Percentiles rank a stretch among this genome's conserved stretches.
These are phyloP conservation scores for Cyamopsis tetragonoloba DNA, from an alignment of 306 rosid genomes.

Conservation along the genomic window DNA sequence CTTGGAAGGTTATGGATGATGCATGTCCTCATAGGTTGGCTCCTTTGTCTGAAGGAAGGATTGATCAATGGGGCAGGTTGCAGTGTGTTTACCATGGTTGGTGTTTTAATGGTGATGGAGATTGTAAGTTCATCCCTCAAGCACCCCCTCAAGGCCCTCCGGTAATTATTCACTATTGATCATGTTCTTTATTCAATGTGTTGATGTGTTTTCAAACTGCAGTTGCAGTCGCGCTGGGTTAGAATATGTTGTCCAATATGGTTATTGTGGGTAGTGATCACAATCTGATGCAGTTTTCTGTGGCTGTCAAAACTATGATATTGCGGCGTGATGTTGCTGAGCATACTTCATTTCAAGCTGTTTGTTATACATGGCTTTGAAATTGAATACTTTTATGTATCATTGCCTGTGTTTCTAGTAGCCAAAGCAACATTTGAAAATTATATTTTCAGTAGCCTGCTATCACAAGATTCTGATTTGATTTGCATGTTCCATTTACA, in stretches of 20 bases:
- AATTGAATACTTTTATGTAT: neutral
- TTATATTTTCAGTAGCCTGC: neutral
- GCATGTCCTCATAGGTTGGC: slow-evolving; percentile 90
- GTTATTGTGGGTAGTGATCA: no score
- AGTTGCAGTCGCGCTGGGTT: no score
- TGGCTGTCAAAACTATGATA: no score
- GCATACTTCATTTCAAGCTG: no score
- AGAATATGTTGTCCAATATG: no score
- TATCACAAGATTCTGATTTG: neutral
- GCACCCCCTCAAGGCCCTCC: slow-evolving; percentile 80
- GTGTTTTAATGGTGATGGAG: slow-evolving; percentile 90
- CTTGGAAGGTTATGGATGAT: slow-evolving; percentile 89
- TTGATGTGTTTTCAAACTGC: no score
- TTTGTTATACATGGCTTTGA: neutral
- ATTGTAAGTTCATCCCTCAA: slow-evolving; percentile 86
- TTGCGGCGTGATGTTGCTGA: no score
- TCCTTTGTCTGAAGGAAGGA: slow-evolving; percentile 90
- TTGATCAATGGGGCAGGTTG: slow-evolving; percentile 89
- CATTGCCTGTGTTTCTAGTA: neutral
- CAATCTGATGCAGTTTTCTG: no score
- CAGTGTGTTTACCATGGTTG: slow-evolving; percentile 98
- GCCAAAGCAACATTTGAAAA: neutral
- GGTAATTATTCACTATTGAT: slow-evolving; percentile 33
- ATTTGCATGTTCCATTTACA: neutral
- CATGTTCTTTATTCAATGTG: neutral